Conservation (phyloP, 225 moss, liverwort and hornwort genomes). For the Thuidium tamariscinum region DNA sequence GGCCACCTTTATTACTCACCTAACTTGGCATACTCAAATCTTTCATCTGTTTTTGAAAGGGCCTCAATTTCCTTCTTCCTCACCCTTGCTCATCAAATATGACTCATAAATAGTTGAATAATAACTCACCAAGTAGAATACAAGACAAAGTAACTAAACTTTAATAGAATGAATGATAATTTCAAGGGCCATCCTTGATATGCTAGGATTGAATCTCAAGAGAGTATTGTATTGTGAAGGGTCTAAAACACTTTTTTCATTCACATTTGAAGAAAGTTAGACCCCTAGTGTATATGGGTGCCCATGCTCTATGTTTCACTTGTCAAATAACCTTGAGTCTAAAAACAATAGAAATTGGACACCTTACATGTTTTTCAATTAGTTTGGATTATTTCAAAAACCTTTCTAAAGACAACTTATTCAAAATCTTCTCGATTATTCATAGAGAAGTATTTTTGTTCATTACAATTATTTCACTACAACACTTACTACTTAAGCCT, state of each 20-base stretch:
- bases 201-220: too few species aligned
- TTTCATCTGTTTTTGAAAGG: background rate
- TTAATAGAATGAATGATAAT: accelerated
- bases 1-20: accelerated
- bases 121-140: background rate
- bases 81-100: accelerated
- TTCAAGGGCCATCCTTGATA: background rate
- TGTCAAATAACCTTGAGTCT: background rate
- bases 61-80: background rate
- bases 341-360: background rate
- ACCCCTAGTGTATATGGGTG: accelerated
- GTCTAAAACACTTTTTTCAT: background rate
- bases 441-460: background rate
- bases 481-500: background rate
- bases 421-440: background rate
- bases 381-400: background rate
- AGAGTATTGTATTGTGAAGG: too few species aligned
- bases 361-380: too few species aligned
- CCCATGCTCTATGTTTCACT: background rate
- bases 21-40: background rate
- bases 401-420: too few species aligned
- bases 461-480: background rate
- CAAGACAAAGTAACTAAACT: background rate
- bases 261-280: background rate
- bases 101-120: accelerated